phyloP scores from a whole-genome alignment of 1,139 yeast species.

The Blastobotrys raffinosifermentans region DNA sequence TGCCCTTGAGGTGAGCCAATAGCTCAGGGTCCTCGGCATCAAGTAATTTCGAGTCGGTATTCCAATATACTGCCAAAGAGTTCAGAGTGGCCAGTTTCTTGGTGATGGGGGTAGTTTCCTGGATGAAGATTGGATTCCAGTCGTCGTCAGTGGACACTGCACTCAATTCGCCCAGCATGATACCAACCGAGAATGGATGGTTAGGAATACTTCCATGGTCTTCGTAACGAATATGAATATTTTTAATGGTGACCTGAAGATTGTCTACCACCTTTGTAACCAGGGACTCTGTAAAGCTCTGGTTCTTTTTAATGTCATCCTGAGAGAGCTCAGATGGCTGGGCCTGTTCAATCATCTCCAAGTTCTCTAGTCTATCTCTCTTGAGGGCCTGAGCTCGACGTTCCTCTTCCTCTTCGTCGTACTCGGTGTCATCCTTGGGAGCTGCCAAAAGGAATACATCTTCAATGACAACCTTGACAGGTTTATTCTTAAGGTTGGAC shows the following conservation, averaged over 20 bases:
- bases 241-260: slow-evolving; percentile 84
- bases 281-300: slow-evolving; percentile 79
- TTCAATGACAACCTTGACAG: slow-evolving; percentile 84
- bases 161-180: slow-evolving; percentile 77
- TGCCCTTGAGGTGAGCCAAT: slow-evolving; percentile 30
- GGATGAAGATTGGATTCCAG: slow-evolving; percentile 84
- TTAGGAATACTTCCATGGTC: slow-evolving; percentile 48
- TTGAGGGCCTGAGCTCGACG: slow-evolving; percentile 62
- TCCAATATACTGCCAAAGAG: slow-evolving; percentile 78
- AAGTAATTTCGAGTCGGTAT: slow-evolving; percentile 49
- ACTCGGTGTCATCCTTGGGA: slow-evolving; percentile 49
- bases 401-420: slow-evolving; percentile 61
- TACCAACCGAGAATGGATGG: slow-evolving; percentile 74
- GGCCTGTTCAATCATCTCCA: slow-evolving; percentile 50
- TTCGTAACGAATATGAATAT: slow-evolving; percentile 88
- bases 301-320: slow-evolving; percentile 52
- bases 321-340: slow-evolving; percentile 28
- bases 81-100: slow-evolving; percentile 73
- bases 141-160: slow-evolving; percentile 83
- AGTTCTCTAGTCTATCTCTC: slow-evolving; percentile 57
- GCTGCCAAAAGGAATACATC: slow-evolving; percentile 79
- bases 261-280: slow-evolving; percentile 89
- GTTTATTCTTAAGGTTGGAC: slow-evolving; percentile 90
- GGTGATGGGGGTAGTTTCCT: slow-evolving; percentile 61
- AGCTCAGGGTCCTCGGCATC: slow-evolving; percentile 19